These are phyloP conservation scores for Populus deltoides DNA, from an alignment of 345 rosid genomes.

Conservation along the genomic window DNA sequence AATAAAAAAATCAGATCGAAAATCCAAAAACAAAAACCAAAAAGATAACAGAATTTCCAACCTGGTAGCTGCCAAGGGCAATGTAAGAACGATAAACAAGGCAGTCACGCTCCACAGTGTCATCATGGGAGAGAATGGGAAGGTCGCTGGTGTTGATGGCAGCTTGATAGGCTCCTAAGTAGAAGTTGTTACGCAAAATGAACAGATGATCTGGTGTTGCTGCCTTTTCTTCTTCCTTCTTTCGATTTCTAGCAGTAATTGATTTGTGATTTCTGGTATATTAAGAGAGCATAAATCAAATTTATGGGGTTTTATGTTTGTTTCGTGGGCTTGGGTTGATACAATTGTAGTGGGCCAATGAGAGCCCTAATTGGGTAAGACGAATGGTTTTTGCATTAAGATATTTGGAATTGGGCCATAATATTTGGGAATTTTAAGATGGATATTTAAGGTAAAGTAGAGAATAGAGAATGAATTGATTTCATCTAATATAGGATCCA, in stretches of 20 bases:
- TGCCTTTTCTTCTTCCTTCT: conserved; percentile 33
- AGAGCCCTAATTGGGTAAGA: too few species aligned
- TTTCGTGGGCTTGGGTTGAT: too few species aligned
- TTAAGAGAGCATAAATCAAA: too few species aligned
- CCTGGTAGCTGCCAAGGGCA: conserved; percentile 91
- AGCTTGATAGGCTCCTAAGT: conserved; percentile 85
- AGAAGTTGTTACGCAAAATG: conserved; percentile 73
- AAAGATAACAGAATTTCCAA: not conserved
- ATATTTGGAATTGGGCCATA: too few species aligned
- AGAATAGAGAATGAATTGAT: too few species aligned
- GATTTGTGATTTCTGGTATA: not conserved
- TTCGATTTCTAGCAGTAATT: not conserved
- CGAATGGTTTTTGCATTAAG: too few species aligned
- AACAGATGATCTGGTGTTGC: conserved; percentile 79
- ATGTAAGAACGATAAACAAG: conserved; percentile 87
- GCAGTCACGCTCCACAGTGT: conserved; percentile 81
- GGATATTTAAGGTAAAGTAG: too few species aligned
- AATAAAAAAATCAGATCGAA: not conserved
- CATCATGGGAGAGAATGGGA: conserved; percentile 68
- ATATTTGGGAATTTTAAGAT: too few species aligned
- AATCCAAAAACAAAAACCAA: not conserved
- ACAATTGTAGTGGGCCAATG: too few species aligned
- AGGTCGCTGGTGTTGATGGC: conserved; percentile 90
- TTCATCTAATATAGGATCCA: too few species aligned
- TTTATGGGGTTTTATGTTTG: too few species aligned